Conservation (phyloP, 352 stramenopile genomes). For the Halophytophthora batemanensis region DNA sequence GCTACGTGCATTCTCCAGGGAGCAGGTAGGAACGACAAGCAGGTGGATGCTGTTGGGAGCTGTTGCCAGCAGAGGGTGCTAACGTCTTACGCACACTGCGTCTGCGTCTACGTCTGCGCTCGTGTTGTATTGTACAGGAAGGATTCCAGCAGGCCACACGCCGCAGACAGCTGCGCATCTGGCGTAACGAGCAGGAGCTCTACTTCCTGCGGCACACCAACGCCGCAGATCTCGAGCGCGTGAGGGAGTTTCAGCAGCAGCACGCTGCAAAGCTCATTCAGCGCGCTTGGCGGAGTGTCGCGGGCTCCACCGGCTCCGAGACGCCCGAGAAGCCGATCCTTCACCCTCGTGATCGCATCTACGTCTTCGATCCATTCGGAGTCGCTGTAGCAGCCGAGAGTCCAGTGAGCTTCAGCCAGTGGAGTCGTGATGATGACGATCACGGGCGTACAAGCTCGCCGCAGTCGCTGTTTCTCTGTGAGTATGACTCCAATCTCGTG, state of each 20-base stretch:
- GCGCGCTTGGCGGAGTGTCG: constrained; percentile 31
- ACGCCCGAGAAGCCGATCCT: not conserved
- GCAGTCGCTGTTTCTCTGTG: constrained; percentile 7
- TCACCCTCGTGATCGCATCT: constrained; percentile 21
- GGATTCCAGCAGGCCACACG: constrained; percentile 40
- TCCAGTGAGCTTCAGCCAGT: constrained; percentile 2
- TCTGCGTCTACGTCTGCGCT: too few relatives aligned
- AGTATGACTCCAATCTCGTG: constrained; percentile 2
- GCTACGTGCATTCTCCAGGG: constrained; percentile 46
- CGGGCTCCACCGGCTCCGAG: not conserved
- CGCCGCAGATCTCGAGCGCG: constrained; percentile 35
- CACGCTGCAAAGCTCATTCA: constrained; percentile 42
- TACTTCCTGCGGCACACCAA: constrained; percentile 65
- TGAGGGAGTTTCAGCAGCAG: constrained; percentile 44
- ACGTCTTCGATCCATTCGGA: constrained; percentile 33
- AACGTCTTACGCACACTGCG: constrained; percentile 1
- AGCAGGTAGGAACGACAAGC: constrained; percentile 34
- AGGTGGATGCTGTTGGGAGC: constrained; percentile 45
- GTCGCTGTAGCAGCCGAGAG: constrained; percentile 5
- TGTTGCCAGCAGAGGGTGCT: constrained; percentile 31
- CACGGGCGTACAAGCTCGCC: not conserved
- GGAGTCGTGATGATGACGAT: constrained; percentile 5
- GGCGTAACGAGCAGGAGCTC: constrained; percentile 61
- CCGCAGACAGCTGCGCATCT: constrained; percentile 47
- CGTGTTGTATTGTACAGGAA: constrained; percentile 23